phyloP scores from a whole-genome alignment of 106 monocot species.

The Allium fistulosum region DNA sequence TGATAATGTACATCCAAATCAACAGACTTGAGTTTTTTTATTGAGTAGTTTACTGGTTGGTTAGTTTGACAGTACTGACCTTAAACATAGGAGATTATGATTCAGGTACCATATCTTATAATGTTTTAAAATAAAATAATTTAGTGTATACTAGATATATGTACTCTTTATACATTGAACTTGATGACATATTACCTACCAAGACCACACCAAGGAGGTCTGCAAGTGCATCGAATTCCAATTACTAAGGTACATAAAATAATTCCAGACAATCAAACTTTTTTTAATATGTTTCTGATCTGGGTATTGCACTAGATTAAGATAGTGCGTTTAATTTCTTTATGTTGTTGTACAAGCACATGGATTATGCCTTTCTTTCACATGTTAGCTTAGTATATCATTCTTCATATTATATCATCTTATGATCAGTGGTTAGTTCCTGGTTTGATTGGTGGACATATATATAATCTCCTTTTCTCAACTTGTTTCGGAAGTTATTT shows the following conservation, averaged over 20 bases:
- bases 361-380: constrained; percentile 2
- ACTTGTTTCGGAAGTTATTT: neutral
- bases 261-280: neutral
- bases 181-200: constrained; percentile 6
- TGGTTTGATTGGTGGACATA: too few relatives aligned
- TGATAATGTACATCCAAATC: too few relatives aligned
- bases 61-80: constrained; percentile 1
- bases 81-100: neutral
- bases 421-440: neutral
- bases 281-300: neutral
- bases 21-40: too few relatives aligned
- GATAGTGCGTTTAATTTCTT: neutral
- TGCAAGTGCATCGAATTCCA: neutral
- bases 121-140: neutral
- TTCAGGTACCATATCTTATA: constrained; percentile 1
- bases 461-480: too few relatives aligned
- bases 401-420: neutral
- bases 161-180: constrained; percentile 6
- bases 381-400: neutral
- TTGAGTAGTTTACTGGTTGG: neutral
- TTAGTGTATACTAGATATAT: neutral
- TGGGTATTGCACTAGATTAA: too few relatives aligned
- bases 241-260: neutral
- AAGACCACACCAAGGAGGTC: neutral
- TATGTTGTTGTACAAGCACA: neutral